Evolutionary conservation across 495 filamentous ascomycete genomes (phyloP), one percentile per base, ranked within the genome.

Genomic region (Hyphodiscus hymeniophilus): DNA sequence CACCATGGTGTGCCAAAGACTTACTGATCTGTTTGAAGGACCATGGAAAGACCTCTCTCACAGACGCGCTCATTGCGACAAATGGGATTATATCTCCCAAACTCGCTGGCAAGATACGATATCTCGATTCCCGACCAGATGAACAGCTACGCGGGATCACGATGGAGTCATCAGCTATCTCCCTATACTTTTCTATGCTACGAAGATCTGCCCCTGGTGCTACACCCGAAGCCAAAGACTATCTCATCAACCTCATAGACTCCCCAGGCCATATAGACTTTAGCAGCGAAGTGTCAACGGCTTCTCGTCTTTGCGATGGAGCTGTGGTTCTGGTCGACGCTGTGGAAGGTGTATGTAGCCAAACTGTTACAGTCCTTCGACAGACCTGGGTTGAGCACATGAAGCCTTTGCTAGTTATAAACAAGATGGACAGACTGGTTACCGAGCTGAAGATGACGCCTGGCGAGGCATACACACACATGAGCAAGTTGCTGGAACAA

Each of bases 1-100:
- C 42, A 48, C 24, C 31, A 40, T 17, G 6, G 10, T 33, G 18
- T 33, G 1, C 24, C 35, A 23, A n/a, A 8, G 17, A 16, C 6
- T 6, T 32, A 30, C 23, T 41, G 10, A 45, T 21, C 0, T 31
- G 10, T 15, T 33, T 15, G 43, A 48, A 83, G 80, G 92, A 99
- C 61, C 92, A 99, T 74, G 92, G 92, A 56, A 99, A 99, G 69
- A 99, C 92, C 5, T 96, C 94, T 17, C 82, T 99, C 53, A 94
- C 90, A 36, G 92, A 99, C 62, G 87, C 87, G 47, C 82, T 99
- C 38, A 87, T 99, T 55, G 89, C 94, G 65, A 96, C 94, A 55
- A 99, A 99, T 77, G 92, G 92, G 71, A 97, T 99, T 68, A 97
- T 99, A 58, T 97, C 94, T 11, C 85, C 90, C 33, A 96, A 96